Base-by-base conservation (phyloP, 2,329 filamentous ascomycete species). In the Fusarium sp. region DNA sequence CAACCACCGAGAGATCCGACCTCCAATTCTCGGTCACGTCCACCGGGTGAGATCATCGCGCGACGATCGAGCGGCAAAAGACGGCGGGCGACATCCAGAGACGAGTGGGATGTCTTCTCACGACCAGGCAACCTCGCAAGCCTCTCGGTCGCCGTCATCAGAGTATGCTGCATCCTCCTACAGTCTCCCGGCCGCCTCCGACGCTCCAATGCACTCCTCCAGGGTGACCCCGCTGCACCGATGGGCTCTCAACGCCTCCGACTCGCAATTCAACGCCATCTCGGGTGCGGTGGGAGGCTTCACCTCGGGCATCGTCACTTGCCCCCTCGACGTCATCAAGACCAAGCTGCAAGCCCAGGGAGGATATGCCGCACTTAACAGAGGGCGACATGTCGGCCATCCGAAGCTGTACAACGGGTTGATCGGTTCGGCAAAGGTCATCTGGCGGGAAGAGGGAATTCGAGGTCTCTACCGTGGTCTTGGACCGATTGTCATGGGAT, bases 281-380 rank as follows among this genome's bases (percentile, higher is more conserved):
- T 93, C 95, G 50, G 97, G 97, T 65, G 96, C 95, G 58, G 88
- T 94, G 67, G 96, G 95, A 60, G 97, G 97, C 59, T 94, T 98
- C 79, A 95, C 95, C 25, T 98, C 95, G 9, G 97, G 97, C 60
- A 90, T 99, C 65, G 94, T 98, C 74, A 98, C 96, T 63, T 99
- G 97, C 82, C 97, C 97, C 47, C 91, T 99, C 77, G 97, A 99
- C 87, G 97, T 99, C 72, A 98, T 99, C 84, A 99, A 99, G 87
- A 99, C 97, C 52, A 98, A 98, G 84, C 85, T 99, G 70, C 97
- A 99, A 83, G 96, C 95, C 18, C 97, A 98, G 82, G 96, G 96
- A 73, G 94, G 95, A 22, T 97, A 97, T 83, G 77, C 83, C 76
- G 88, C 85, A 75, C 83, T 83, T 80, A 88, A 85, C 77, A 85